Base-by-base conservation (phyloP, 192 early-diverging fungal species). In the Backusella psychrophila region DNA sequence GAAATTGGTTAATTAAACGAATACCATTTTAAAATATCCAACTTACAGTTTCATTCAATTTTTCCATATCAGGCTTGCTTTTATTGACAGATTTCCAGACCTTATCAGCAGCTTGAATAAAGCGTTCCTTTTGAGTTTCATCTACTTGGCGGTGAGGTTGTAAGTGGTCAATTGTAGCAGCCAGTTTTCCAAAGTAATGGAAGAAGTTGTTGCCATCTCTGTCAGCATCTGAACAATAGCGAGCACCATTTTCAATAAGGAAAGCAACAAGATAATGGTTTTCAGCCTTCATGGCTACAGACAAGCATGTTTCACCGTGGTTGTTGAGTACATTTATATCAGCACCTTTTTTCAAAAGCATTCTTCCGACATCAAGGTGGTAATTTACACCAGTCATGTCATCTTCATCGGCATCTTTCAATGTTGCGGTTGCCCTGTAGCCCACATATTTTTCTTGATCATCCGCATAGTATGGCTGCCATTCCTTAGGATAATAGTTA, bases 251-350 rank as follows among this genome's bases (percentile, higher is more conserved):
- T 46, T 77, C 14, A 15, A 83, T 74, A 2, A 83, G 75, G 17
- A 66, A 42, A 56, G 34, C 41, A 1, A 79, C 72, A n/a, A 83
- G 15, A 6, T 66, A 39, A 42, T 76, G 46, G 31, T 84, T 80
- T 1, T 52, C 41, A 65, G 4, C 2, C 33, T 46, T 1, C 42
- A 80, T 65, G 6, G 81, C 79, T 5, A 41, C 34, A 4, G 75
- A 52, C 34, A 86, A 53, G 7, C 83, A 83, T 12, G 83, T 82
- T 70, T 83, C 74, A 31, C 73, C 71, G 11, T 71, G 5, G 6
- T 14, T 7, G 75, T 80, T 42, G 21, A 63, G 36, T 12, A 66
- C 34, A 36, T 76, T 53, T 1, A 77, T 23, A 26, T 83, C 63
- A 34, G 74, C 75, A 29, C 82, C 78, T 42, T 39, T 67, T 8